phyloP scores from a whole-genome alignment of 2,329 filamentous ascomycete genomes.

The Neodidymelliopsis sp. region DNA sequence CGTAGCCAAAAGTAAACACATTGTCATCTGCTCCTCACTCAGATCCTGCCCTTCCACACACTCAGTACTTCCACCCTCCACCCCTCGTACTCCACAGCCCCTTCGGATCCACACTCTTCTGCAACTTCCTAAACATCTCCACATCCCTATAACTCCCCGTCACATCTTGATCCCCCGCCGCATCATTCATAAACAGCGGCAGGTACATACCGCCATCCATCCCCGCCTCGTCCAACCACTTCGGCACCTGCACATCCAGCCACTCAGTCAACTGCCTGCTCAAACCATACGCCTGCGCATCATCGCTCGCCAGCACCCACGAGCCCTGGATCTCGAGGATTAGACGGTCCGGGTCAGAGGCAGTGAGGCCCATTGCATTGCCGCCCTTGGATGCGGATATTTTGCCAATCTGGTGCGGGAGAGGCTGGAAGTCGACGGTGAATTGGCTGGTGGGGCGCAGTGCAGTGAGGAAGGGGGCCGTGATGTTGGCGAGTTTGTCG shows the following conservation, averaged over 20 bases:
- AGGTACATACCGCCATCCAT: constrained; percentile 25
- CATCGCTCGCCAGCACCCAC: constrained; percentile 26
- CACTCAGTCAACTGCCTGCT: constrained; percentile 30
- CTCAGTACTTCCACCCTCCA: constrained; percentile 35
- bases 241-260: constrained; percentile 30
- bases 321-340: constrained; percentile 32
- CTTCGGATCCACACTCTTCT: constrained; percentile 29
- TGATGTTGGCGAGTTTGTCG: constrained; percentile 37
- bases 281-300: constrained; percentile 20
- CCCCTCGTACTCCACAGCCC: constrained; percentile 31
- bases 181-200: constrained; percentile 37
- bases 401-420: constrained; percentile 29
- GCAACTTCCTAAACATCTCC: constrained; percentile 30
- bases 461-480: constrained; percentile 29
- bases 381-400: constrained; percentile 29
- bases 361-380: constrained; percentile 35
- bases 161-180: constrained; percentile 31
- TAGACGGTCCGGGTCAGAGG: constrained; percentile 29
- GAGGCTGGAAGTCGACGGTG: constrained; percentile 35
- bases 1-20: no score
- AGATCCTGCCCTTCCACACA: no score
- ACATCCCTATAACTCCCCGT: constrained; percentile 28
- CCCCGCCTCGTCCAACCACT: constrained; percentile 33
- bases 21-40: no score
- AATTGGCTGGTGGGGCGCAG: constrained; percentile 26